These are phyloP conservation scores for Pyrus communis DNA, from an alignment of 306 rosid species.

Conservation along the genomic window DNA sequence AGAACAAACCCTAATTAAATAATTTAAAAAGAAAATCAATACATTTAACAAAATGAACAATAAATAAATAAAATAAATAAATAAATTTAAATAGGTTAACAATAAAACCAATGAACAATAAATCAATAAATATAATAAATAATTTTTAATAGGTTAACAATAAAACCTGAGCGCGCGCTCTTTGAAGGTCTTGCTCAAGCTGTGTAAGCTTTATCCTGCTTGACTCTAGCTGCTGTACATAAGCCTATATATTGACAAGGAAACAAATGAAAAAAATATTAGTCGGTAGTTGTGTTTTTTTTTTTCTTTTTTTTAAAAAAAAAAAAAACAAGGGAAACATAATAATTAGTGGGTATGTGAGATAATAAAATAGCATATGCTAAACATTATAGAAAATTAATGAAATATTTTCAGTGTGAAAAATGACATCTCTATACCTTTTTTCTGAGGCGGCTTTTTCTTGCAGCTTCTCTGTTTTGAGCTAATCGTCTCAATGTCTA, in stretches of 20 bases:
- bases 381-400: neutral
- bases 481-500: slow-evolving; percentile 92
- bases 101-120: neutral
- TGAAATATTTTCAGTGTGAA: neutral
- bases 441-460: slow-evolving; percentile 88
- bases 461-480: slow-evolving; percentile 96
- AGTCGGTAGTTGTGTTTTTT: neutral
- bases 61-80: neutral
- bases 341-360: neutral
- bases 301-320: neutral
- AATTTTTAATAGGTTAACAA: neutral
- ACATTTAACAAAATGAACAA: neutral
- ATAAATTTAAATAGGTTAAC: too few relatives aligned
- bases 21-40: neutral
- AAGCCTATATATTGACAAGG: slow-evolving; percentile 44
- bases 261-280: neutral
- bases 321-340: neutral
- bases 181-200: slow-evolving; percentile 84
- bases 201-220: slow-evolving; percentile 79
- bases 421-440: slow-evolving; percentile 45
- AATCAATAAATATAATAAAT: neutral
- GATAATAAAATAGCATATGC: neutral
- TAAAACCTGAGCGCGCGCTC: slow-evolving; percentile 83
- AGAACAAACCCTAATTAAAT: slow-evolving; percentile 50
- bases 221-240: slow-evolving; percentile 82